Percentiles rank a stretch among this genome's conserved stretches.
These are phyloP conservation scores for Zea luxurians DNA, from an alignment of 176 grass and related monocot genomes.

Conservation along the genomic window DNA sequence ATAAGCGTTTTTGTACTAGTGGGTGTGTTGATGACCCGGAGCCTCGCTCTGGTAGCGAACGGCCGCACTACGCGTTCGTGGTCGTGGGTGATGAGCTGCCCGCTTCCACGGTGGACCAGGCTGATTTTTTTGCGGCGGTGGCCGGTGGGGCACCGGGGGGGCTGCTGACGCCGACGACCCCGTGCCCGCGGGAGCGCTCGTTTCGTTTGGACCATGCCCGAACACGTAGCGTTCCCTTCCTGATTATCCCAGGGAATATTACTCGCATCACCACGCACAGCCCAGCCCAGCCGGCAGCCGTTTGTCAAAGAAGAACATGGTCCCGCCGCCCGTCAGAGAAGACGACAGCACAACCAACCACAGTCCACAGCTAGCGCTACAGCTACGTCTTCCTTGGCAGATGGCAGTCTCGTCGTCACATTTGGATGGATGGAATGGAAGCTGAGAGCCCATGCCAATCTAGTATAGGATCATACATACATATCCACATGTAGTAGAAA, in stretches of 20 bases:
- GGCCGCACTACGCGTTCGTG: too few relatives aligned
- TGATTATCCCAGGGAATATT: background rate
- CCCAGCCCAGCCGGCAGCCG: too few relatives aligned
- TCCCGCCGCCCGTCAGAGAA: background rate
- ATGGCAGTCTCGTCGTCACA: background rate
- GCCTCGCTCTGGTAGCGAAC: too few relatives aligned
- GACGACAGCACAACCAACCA: background rate
- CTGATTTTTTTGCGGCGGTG: too few relatives aligned
- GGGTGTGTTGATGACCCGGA: too few relatives aligned
- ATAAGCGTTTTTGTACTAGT: too few relatives aligned
- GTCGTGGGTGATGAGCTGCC: too few relatives aligned
- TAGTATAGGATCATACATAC: background rate
- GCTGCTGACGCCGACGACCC: background rate
- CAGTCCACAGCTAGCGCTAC: background rate
- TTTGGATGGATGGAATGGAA: background rate
- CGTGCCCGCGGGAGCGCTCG: background rate
- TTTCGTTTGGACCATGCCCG: background rate
- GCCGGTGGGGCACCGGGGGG: background rate
- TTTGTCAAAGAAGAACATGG: background rate
- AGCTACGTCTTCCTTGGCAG: background rate
- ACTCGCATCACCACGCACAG: background rate
- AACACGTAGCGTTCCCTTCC: background rate
- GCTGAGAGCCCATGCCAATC: background rate
- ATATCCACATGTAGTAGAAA: background rate
- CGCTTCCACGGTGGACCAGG: too few relatives aligned